These are phyloP conservation scores for Leccinum disarticulatum DNA, from an alignment of 768 basidiomycete genomes.

Conservation along the genomic window DNA sequence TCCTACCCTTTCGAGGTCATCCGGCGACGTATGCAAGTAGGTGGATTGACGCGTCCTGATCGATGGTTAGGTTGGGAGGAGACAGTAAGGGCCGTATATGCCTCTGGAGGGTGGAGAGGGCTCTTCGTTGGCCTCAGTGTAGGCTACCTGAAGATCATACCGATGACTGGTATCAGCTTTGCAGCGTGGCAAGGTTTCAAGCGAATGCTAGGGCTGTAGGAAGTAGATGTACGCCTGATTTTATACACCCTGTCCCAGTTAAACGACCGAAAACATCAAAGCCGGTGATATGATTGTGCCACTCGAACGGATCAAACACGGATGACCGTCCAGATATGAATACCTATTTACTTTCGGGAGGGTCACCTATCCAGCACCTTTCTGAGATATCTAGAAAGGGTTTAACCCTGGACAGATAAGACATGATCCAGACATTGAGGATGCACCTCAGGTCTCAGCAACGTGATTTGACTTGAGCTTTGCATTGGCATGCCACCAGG, in stretches of 20 bases:
- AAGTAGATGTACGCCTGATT: conserved; percentile 7
- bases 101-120: conserved; percentile 72
- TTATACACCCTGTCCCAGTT: background rate
- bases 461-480: too few species aligned
- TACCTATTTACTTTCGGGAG: background rate
- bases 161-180: conserved; percentile 93
- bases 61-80: conserved; percentile 74
- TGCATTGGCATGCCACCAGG: too few species aligned
- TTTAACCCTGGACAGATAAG: background rate
- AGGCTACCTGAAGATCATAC: conserved; percentile 92
- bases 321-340: background rate
- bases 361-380: background rate
- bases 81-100: conserved; percentile 68
- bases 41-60: conserved; percentile 75
- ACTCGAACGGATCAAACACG: background rate
- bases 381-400: background rate
- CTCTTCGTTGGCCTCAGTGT: conserved; percentile 91
- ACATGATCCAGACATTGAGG: too few species aligned
- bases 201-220: conserved; percentile 29
- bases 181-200: conserved; percentile 75
- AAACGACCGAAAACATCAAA: background rate
- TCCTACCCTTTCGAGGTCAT: conserved; percentile 96
- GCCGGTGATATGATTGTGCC: background rate
- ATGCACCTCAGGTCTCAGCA: too few species aligned
- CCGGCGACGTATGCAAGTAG: conserved; percentile 92